Conservation (phyloP, 768 basidiomycete species). For the Daedalea quercina region DNA sequence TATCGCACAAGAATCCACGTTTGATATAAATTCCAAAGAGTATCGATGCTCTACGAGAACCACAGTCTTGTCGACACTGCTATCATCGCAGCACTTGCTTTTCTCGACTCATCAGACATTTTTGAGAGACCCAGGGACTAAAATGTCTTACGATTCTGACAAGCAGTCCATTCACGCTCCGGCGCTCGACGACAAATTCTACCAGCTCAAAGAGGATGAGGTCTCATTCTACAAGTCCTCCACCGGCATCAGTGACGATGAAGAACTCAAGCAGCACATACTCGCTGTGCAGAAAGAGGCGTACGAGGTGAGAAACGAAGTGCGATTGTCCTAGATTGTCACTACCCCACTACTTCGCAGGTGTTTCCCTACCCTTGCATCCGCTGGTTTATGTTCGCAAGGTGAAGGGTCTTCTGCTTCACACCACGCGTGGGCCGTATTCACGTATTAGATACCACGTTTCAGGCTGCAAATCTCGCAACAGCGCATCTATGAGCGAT, state of each 20-base stretch:
- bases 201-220: conserved; percentile 4
- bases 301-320: conserved; percentile 23
- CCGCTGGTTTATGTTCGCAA: conserved; percentile 17
- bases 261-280: conserved; percentile 25
- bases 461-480: conserved; percentile 18
- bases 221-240: conserved; percentile 8
- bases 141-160: too few species aligned
- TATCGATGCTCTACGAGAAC: too few species aligned
- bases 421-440: not conserved
- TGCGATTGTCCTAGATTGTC: too few species aligned
- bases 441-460: not conserved
- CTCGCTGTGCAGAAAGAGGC: conserved; percentile 21
- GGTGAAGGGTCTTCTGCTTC: conserved; percentile 7
- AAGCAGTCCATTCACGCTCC: too few species aligned
- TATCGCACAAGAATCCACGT: too few species aligned
- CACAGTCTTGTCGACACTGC: too few species aligned
- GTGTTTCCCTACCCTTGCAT: conserved; percentile 28
- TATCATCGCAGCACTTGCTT: too few species aligned
- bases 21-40: too few species aligned
- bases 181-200: too few species aligned
- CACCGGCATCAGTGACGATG: conserved; percentile 25
- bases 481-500: conserved; percentile 17
- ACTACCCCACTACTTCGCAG: conserved; percentile 19
- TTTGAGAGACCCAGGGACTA: too few species aligned
- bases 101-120: too few species aligned